Conservation (phyloP, 192 early-diverging fungal species). For the Coemansia sp. region DNA sequence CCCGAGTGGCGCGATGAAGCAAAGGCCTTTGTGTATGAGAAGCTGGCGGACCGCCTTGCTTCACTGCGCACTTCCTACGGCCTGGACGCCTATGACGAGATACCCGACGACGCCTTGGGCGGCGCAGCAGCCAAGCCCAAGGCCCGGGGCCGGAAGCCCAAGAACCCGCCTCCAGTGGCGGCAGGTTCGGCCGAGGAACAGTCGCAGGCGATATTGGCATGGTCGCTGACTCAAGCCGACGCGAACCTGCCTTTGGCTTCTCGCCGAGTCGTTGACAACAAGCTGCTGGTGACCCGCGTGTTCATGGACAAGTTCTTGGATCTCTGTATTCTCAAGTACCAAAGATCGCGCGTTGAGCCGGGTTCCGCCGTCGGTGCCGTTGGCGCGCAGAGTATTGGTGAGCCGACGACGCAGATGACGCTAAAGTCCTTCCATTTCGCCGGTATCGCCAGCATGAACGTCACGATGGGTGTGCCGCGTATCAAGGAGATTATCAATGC, state of each 20-base stretch:
- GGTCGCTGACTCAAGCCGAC: slow-evolving; percentile 34
- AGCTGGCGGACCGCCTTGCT: slow-evolving; percentile 59
- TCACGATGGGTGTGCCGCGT: slow-evolving; percentile 98
- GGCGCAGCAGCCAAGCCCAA: slow-evolving; percentile 9
- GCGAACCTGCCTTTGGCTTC: slow-evolving; percentile 23
- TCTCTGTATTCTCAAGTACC: slow-evolving; percentile 80
- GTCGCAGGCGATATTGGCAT: slow-evolving; percentile 19
- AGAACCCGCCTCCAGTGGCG: slow-evolving; percentile 21
- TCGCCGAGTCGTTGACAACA: slow-evolving; percentile 61
- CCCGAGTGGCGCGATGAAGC: slow-evolving; percentile 63
- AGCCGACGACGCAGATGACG: slow-evolving; percentile 99
- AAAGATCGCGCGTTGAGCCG: slow-evolving; percentile 89
- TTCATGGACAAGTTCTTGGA: slow-evolving; percentile 75
- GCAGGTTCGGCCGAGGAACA: slow-evolving; percentile 1
- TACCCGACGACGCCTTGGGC: slow-evolving; percentile 15
- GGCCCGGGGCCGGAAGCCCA: slow-evolving; percentile 34
- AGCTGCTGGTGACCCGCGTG: slow-evolving; percentile 66
- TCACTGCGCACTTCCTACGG: slow-evolving; percentile 52
- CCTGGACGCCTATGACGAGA: slow-evolving; percentile 17
- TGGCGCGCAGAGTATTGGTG: slow-evolving; percentile 96
- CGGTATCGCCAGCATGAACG: slow-evolving; percentile 98
- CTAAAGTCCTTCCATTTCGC: slow-evolving; percentile 99
- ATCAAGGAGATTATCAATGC: slow-evolving; percentile 99
- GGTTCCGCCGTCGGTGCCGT: slow-evolving; percentile 96
- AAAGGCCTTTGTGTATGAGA: slow-evolving; percentile 57